Base-by-base conservation (phyloP, 2,329 filamentous ascomycete species). In the Colletotrichum limetticola region DNA sequence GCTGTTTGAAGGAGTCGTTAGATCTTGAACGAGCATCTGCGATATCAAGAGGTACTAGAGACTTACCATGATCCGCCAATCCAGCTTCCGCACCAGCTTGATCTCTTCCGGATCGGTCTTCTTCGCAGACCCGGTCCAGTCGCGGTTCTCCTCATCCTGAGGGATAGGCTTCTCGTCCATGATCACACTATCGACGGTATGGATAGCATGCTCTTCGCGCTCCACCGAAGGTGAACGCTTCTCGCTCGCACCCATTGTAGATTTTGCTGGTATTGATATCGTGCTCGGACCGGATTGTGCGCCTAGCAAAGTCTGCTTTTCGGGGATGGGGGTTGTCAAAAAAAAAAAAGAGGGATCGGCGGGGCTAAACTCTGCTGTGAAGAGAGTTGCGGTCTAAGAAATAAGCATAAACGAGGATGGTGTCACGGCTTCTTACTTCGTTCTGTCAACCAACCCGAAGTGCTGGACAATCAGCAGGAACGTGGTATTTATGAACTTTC, bases 61-160 rank as follows among this genome's bases (percentile, higher is more conserved):
- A 19, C 78, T 66, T 72, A 83, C 83, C 83, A 85, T 85, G 65
- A 85, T 84, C 68, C 82, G 79, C 14, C 72, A 76, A 68, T 85
- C 84, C 5, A 85, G 80, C 76, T 85, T 85, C 56, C 79, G 79
- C 7, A 85, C 83, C 6, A 85, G 78, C 4, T 73, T 76, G 58
- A 82, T 84, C 78, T 85, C 84, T 26, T 79, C 77, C 0, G 82
- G 82, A 46, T 85, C 82, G 4, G 82, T 84, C 75, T 84, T 84
- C 73, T 77, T 78, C 56, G 76, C 77, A 1, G 81, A 80, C 22
- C 83, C 83, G 19, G 83, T 82, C 75, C 83, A 84, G 71, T 85
- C 83, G n/a, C 77, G 68, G 22, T 68, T 64, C 69, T 63, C 68
- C 24, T 70, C 75, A 49, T 79, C 78, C n/a, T 78, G 77, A 35